A percentile compares a stretch with the other conserved stretches of the same genome.
Conservation (phyloP, 139 green algal genomes). For the Tetraselmis striata region DNA sequence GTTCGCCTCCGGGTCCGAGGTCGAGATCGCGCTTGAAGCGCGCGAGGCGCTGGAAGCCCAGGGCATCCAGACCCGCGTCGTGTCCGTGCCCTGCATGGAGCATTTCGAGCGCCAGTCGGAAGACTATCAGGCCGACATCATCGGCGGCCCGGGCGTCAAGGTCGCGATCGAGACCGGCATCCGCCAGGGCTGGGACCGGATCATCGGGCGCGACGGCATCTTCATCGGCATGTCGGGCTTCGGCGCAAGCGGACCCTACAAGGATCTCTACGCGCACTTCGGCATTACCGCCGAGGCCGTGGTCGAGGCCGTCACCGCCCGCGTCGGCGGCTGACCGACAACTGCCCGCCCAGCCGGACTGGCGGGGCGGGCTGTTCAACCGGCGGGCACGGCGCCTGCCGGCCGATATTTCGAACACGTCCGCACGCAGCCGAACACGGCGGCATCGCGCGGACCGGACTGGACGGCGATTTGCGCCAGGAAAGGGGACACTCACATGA, state of each 20-base stretch:
- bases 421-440: too few relatives aligned
- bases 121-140: constrained; percentile 66
- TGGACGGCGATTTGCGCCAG: too few relatives aligned
- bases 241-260: constrained; percentile 82
- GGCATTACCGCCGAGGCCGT: constrained; percentile 81
- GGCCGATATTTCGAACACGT: too few relatives aligned
- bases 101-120: constrained; percentile 88
- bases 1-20: constrained; percentile 91
- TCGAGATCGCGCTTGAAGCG: constrained; percentile 78
- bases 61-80: constrained; percentile 85
- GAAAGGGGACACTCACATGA: too few relatives aligned
- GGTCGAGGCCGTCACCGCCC: constrained; percentile 67
- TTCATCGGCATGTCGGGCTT: constrained; percentile 88
- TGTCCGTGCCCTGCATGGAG: constrained; percentile 95
- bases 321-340: too few relatives aligned
- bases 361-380: too few relatives aligned
- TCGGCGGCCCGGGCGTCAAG: constrained; percentile 57
- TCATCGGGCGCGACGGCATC: constrained; percentile 67
- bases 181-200: constrained; percentile 90
- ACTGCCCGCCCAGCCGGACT: too few relatives aligned
- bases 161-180: constrained; percentile 88
- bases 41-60: constrained; percentile 70
- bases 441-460: too few relatives aligned
- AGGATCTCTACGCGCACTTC: constrained; percentile 91
- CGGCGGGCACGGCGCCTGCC: too few relatives aligned